Percentiles rank a stretch among this genome's conserved stretches.
phyloP scores from a whole-genome alignment of 1,284 basidiomycete species.

The Chiua sp. region DNA sequence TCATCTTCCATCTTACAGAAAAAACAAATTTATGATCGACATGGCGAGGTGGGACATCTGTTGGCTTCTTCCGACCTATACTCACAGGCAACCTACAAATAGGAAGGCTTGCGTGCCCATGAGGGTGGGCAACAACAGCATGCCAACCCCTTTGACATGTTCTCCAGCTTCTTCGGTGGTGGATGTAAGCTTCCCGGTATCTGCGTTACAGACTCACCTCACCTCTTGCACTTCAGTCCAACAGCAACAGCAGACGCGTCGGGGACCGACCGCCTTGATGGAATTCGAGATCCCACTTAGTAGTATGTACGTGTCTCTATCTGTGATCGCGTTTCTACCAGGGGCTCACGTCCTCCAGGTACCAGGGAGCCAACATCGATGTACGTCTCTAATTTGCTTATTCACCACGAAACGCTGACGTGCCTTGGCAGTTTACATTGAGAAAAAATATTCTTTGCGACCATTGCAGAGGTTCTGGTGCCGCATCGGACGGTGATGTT shows the following conservation, averaged over 20 bases:
- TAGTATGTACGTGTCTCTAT: conserved; percentile 67
- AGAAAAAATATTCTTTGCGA: conserved; percentile 91
- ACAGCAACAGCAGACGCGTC: conserved; percentile 61
- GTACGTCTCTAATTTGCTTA: conserved; percentile 47
- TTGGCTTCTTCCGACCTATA: background rate
- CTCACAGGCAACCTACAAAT: conserved; percentile 12
- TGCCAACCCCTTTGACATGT: conserved; percentile 93
- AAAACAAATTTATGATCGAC: conserved; percentile 89
- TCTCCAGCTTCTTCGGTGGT: conserved; percentile 89
- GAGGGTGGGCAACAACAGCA: conserved; percentile 74
- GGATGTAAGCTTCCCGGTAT: conserved; percentile 52
- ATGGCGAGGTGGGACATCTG: conserved; percentile 74
- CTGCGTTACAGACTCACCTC: background rate
- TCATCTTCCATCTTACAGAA: conserved; percentile 54
- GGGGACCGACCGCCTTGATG: conserved; percentile 83
- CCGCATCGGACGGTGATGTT: conserved; percentile 86
- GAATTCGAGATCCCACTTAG: conserved; percentile 89
- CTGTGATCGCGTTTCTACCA: conserved; percentile 2
- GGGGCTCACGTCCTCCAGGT: conserved; percentile 45
- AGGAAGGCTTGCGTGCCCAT: conserved; percentile 89
- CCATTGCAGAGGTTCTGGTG: conserved; percentile 91
- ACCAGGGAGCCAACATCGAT: conserved; percentile 83
- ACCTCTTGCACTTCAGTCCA: conserved; percentile 14
- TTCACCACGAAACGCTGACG: conserved; percentile 9
- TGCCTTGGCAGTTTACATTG: conserved; percentile 76